A percentile compares a stretch with the other conserved stretches of the same genome.
Conservation (phyloP, 164 flowering plant genomes). For the Cinnamomum chago region DNA sequence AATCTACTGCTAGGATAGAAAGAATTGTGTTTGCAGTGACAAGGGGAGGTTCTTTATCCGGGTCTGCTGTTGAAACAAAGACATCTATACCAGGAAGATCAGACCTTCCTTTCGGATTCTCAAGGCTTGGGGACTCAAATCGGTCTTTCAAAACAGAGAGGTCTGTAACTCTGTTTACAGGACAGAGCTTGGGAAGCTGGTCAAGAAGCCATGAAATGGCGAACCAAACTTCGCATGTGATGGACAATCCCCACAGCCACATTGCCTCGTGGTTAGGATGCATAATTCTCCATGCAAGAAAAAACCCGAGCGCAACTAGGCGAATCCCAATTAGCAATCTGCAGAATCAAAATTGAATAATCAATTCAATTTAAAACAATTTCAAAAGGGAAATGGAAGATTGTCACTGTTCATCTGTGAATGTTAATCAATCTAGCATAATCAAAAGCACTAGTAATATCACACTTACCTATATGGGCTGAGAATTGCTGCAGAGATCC, state of each 20-base stretch:
- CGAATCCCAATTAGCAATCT: conserved; percentile 67
- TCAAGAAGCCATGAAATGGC: conserved; percentile 90
- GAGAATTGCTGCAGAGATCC: conserved; percentile 71
- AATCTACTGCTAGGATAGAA: conserved; percentile 81
- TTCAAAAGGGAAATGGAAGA: neutral
- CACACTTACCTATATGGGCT: conserved; percentile 77
- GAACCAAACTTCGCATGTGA: conserved; percentile 79
- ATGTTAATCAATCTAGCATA: neutral
- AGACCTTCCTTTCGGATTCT: conserved; percentile 76
- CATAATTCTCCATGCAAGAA: conserved; percentile 70
- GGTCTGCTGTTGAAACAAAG: conserved; percentile 88
- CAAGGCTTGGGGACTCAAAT: conserved; percentile 64
- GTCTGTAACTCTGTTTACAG: conserved; percentile 70
- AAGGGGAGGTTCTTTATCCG: conserved; percentile 91
- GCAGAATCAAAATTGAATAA: conserved; percentile 12
- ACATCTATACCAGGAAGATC: conserved; percentile 90
- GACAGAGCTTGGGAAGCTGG: conserved; percentile 91
- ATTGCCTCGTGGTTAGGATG: conserved; percentile 84
- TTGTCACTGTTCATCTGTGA: neutral
- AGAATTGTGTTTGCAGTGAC: conserved; percentile 92
- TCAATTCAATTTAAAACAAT: too few species aligned
- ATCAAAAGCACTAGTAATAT: neutral
- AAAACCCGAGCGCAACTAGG: conserved; percentile 63
- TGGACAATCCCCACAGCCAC: conserved; percentile 92
- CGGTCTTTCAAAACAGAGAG: conserved; percentile 66